Conservation (phyloP, 768 basidiomycete genomes). For the Suillus bovinus region DNA sequence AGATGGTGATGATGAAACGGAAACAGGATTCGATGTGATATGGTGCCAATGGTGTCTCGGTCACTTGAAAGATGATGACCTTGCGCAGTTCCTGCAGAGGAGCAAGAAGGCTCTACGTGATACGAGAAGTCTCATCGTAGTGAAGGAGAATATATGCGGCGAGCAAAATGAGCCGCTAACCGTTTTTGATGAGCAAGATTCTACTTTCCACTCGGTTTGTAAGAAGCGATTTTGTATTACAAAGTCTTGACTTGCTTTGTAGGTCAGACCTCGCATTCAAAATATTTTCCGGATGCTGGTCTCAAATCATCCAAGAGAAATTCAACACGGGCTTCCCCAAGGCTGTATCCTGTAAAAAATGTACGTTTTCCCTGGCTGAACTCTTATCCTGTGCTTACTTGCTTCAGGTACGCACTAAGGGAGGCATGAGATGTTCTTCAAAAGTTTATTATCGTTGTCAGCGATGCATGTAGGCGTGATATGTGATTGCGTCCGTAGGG, state of each 20-base stretch:
- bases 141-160: conserved; percentile 89
- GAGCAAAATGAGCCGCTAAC: conserved; percentile 56
- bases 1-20: conserved; percentile 49
- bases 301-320: conserved; percentile 68
- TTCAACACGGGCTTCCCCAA: conserved; percentile 81
- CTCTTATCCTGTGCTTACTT: not conserved
- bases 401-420: conserved; percentile 27
- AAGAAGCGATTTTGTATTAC: not conserved
- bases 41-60: conserved; percentile 99
- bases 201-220: conserved; percentile 82
- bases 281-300: conserved; percentile 71
- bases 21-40: conserved; percentile 79
- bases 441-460: not conserved
- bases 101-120: conserved; percentile 54
- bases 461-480: not conserved
- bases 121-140: conserved; percentile 64
- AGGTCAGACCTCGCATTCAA: conserved; percentile 88
- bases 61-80: conserved; percentile 75
- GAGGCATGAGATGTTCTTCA: not conserved
- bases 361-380: conserved; percentile 42
- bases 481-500: not conserved
- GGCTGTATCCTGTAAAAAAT: conserved; percentile 87
- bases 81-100: conserved; percentile 73
- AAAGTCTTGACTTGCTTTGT: conserved; percentile 4
- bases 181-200: conserved; percentile 84